Evolutionary conservation across 495 filamentous ascomycete species (phyloP), one percentile per base, ranked within the genome.

Genomic region (Copromyces sp.): DNA sequence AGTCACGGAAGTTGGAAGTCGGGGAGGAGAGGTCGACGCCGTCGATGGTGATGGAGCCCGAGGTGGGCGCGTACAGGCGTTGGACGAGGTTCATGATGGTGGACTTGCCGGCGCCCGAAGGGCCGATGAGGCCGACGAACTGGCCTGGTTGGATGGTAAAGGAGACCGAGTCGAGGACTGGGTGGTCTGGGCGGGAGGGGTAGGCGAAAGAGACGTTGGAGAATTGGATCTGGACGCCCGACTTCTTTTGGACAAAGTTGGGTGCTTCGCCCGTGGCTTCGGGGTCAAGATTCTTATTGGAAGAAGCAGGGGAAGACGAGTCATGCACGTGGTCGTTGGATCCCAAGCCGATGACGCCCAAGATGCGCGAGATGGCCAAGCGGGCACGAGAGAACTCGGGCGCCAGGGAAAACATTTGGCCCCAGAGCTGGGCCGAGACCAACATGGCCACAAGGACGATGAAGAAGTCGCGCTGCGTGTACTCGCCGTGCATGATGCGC

Each of bases 401-500:
- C 9, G 77, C 77, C 6, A 78, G 72, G 32, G 72, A 71, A 65
- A 80, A 81, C 72, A 80, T 75, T 61, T 75, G 71, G 35, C 80
- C 80, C 70, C 77, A 79, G 16, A 78, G 69, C 71, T 77, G 77
- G 24, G 78, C 76, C n/a, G 77, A 75, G 16, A 76, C 76, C 2
- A 81, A 73, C 72, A 81, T 73, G 65, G 75, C 59, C 20, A 86
- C 82, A 79, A 93, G 94, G 75, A 90, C 91, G 73, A 96, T 83
- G 81, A 95, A 95, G 84, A 95, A 95, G 70, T 91, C 89, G 72
- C 91, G 89, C 75, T 91, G 84, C 45, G 81, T 78, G 75, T 90
- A 91, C 77, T 95, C 90, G 39, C 80, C 75, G n/a, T 83, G 82
- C 9, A 86, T 87, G 68, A 97, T 89, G 24, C 93, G 85, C 14